phyloP scores from a whole-genome alignment of 2,329 filamentous ascomycete genomes.

The Stemphylium lycopersici region DNA sequence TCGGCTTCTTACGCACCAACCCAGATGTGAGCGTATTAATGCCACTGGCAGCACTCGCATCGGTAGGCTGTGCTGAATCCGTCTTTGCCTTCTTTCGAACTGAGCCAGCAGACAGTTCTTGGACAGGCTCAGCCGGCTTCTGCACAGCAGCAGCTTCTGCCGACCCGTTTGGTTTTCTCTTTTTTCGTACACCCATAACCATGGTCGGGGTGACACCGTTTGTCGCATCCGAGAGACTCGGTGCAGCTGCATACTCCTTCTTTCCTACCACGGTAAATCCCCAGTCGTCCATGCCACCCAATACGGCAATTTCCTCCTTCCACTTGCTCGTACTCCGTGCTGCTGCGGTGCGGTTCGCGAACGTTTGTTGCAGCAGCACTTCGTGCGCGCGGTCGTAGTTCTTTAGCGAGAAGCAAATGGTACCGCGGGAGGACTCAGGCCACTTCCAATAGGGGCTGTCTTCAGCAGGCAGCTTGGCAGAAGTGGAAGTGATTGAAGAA shows the following conservation, averaged over 20 bases:
- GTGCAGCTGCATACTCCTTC: conserved; percentile 23
- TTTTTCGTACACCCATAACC: conserved; percentile 44
- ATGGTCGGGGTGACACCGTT: conserved; percentile 23
- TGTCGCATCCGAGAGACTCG: neutral
- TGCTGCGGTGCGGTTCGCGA: conserved; percentile 68
- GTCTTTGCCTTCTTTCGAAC: conserved; percentile 45
- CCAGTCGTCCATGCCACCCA: conserved; percentile 41
- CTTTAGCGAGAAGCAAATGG: conserved; percentile 66
- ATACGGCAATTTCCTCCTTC: conserved; percentile 67
- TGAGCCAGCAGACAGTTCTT: conserved; percentile 27
- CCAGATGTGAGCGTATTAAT: conserved; percentile 39
- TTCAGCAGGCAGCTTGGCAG: conserved; percentile 54
- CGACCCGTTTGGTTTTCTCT: conserved; percentile 38
- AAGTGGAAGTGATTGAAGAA: conserved; percentile 53
- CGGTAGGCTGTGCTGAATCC: conserved; percentile 19
- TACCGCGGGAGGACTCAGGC: conserved; percentile 67
- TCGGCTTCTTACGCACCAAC: conserved; percentile 46
- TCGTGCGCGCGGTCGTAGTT: conserved; percentile 73
- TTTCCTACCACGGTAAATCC: conserved; percentile 36
- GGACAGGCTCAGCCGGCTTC: conserved; percentile 11
- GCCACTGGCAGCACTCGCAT: conserved; percentile 19
- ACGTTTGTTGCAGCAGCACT: conserved; percentile 75
- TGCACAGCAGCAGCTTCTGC: conserved; percentile 8
- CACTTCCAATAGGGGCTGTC: conserved; percentile 70
- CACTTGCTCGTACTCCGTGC: conserved; percentile 71